These are phyloP conservation scores for Hypoxylon subgilvum DNA, from an alignment of 495 filamentous ascomycete species.

Conservation along the genomic window DNA sequence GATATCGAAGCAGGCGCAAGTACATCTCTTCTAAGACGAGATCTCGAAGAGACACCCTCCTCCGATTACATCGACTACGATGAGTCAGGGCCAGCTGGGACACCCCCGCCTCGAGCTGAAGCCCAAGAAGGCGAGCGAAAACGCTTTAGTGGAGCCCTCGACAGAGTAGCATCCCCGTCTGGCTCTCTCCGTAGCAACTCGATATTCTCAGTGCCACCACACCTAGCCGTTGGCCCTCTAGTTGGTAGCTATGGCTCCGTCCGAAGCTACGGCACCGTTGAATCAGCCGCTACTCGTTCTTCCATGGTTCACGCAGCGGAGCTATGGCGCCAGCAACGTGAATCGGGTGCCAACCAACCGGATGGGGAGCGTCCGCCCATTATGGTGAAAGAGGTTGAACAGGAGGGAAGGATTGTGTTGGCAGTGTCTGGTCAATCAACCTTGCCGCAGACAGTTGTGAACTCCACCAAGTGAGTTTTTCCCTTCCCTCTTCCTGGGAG, in stretches of 20 bases:
- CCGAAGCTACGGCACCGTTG: constrained; percentile 70
- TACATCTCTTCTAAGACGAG: constrained; percentile 50
- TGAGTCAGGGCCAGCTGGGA: constrained; percentile 32
- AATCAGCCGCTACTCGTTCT: constrained; percentile 69
- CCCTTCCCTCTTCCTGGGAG: not conserved
- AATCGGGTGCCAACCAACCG: constrained; percentile 48
- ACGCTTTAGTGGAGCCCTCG: constrained; percentile 46
- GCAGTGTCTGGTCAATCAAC: constrained; percentile 91
- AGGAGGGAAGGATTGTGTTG: constrained; percentile 83
- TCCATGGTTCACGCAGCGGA: constrained; percentile 74
- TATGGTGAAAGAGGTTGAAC: constrained; percentile 83
- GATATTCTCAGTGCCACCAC: constrained; percentile 67
- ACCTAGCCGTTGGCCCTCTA: constrained; percentile 65
- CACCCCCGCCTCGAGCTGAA: constrained; percentile 35
- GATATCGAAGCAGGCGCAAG: constrained; percentile 46
- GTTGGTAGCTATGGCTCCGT: constrained; percentile 72
- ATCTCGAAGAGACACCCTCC: constrained; percentile 43
- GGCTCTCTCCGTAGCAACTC: constrained; percentile 47
- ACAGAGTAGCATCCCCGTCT: constrained; percentile 39
- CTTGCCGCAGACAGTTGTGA: constrained; percentile 93
- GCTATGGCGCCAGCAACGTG: constrained; percentile 74
- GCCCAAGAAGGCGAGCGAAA: constrained; percentile 50
- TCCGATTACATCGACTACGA: constrained; percentile 31
- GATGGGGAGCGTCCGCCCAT: constrained; percentile 78
- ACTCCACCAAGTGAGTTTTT: constrained; percentile 75